These are phyloP conservation scores for Asparagopsis taxiformis DNA, from an alignment of 31 red algal species.

Conservation along the genomic window DNA sequence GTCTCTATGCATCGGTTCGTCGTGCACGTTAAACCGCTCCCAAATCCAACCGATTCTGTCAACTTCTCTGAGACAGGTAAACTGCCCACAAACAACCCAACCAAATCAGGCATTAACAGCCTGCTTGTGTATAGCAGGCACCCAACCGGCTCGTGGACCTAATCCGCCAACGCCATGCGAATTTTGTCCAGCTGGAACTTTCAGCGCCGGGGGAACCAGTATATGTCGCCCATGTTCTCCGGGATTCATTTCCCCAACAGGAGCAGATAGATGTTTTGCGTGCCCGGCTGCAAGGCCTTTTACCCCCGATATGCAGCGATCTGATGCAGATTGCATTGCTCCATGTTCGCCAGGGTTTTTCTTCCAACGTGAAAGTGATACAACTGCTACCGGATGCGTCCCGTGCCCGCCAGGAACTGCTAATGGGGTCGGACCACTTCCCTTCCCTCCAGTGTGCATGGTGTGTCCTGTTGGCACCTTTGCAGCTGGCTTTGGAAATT, in stretches of 20 bases:
- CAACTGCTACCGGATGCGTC: background rate
- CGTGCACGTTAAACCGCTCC: too few relatives aligned
- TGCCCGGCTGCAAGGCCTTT: background rate
- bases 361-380: background rate
- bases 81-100: too few relatives aligned
- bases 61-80: too few relatives aligned
- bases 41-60: too few relatives aligned
- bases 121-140: too few relatives aligned
- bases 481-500: background rate
- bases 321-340: background rate
- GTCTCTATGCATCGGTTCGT: too few relatives aligned
- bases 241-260: background rate
- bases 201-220: background rate
- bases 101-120: too few relatives aligned
- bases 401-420: background rate
- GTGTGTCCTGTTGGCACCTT: background rate
- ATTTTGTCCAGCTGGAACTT: background rate
- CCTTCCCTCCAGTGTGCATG: background rate
- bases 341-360: background rate
- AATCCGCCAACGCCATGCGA: too few relatives aligned
- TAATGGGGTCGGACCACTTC: background rate
- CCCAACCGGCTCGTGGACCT: too few relatives aligned
- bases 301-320: background rate
- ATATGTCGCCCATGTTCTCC: background rate
- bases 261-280: background rate